phyloP scores from a whole-genome alignment of 1,139 yeast genomes.

The Diutina catenulata region DNA sequence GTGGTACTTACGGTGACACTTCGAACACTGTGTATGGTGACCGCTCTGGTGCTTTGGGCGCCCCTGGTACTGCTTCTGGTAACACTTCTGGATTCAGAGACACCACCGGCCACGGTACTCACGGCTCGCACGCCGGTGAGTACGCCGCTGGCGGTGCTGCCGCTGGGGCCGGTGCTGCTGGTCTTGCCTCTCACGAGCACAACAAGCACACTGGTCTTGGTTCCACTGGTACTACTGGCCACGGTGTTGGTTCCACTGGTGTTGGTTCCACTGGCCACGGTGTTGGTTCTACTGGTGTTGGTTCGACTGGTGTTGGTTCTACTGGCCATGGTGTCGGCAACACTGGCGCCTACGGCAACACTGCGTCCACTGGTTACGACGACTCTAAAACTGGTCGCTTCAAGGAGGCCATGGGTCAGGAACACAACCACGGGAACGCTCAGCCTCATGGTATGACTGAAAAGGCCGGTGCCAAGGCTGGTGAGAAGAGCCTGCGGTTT shows the following conservation, averaged over 20 bases:
- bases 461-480: no score
- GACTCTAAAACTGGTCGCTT: no score
- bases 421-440: no score
- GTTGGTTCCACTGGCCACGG: no score
- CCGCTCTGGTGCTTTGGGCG: no score
- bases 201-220: background rate
- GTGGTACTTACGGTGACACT: no score
- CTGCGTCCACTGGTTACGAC: background rate
- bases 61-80: background rate
- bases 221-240: background rate
- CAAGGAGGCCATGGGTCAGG: no score
- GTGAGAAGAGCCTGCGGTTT: no score
- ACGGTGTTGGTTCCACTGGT: no score
- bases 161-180: background rate
- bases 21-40: no score
- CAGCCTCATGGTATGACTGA: no score
- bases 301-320: background rate
- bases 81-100: background rate
- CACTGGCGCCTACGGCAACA: background rate
- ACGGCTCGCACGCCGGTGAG: background rate
- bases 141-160: constrained; percentile 1
- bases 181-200: background rate
- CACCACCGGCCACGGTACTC: background rate
- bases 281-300: background rate
- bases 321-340: no score